A percentile compares a stretch with the other conserved stretches of the same genome.
Conservation (phyloP, 768 basidiomycete genomes). For the Phanerochaete carnosa region DNA sequence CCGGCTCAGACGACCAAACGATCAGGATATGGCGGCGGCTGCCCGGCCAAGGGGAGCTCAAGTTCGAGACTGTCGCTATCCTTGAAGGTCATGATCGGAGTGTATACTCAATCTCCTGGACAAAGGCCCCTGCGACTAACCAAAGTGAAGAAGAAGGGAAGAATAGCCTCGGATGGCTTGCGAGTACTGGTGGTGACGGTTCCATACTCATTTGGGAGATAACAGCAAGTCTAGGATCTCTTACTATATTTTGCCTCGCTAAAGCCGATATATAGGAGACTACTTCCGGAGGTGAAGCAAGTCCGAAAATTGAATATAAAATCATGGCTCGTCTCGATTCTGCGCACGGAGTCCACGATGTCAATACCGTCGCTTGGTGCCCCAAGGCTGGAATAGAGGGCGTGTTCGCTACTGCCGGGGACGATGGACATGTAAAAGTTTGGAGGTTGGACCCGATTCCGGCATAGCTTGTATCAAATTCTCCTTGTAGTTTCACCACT, state of each 20-base stretch:
- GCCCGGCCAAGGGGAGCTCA: conserved; percentile 36
- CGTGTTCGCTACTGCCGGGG: conserved; percentile 78
- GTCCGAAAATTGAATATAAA: conserved; percentile 30
- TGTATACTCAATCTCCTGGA: conserved; percentile 84
- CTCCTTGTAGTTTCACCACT: too few species aligned
- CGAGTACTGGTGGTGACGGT: conserved; percentile 86
- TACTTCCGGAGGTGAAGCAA: conserved; percentile 7
- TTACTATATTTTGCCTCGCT: neutral
- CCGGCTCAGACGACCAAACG: conserved; percentile 80
- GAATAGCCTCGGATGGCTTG: conserved; percentile 70
- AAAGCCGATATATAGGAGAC: conserved; percentile 6
- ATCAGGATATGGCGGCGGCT: conserved; percentile 82
- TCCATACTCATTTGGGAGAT: conserved; percentile 79
- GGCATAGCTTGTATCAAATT: too few species aligned
- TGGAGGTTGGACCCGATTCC: conserved; percentile 42
- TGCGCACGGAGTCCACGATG: conserved; percentile 82
- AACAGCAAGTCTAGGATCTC: conserved; percentile 12
- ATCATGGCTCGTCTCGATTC: conserved; percentile 56
- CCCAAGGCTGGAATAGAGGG: conserved; percentile 59
- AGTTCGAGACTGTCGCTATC: conserved; percentile 60
- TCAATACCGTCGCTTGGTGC: conserved; percentile 87
- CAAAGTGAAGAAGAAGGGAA: conserved; percentile 22
- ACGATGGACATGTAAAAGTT: conserved; percentile 80
- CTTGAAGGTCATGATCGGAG: conserved; percentile 67
- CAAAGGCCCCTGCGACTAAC: conserved; percentile 26